Evolutionary conservation across 208 protist species (phyloP).

Genomic region (Novymonas esmeraldas): DNA sequence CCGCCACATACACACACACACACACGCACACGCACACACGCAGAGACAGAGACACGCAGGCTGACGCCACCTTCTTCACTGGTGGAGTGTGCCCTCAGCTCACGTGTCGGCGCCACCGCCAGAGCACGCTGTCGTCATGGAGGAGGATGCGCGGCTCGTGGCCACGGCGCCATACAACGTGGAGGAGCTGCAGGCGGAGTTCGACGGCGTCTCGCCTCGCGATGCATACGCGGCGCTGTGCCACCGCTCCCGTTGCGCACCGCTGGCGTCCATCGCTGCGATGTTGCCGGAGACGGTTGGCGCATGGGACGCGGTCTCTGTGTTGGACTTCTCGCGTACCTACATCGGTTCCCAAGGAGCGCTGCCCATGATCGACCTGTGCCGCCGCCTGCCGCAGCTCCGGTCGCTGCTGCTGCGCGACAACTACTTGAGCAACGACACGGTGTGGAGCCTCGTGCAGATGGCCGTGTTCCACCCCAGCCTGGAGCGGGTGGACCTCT

Average conservation of each 20-base stretch:
- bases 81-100: no score
- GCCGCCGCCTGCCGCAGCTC: slow-evolving; percentile 55
- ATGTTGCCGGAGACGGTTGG: slow-evolving; percentile 53
- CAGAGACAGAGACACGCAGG: background rate
- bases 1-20: background rate
- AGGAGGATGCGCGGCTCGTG: slow-evolving; percentile 16
- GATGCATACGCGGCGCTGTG: slow-evolving; percentile 63
- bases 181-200: slow-evolving; percentile 44
- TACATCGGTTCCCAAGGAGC: slow-evolving; percentile 74
- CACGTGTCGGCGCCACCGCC: no score
- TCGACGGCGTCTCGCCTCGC: slow-evolving; percentile 43
- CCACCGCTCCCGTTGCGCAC: slow-evolving; percentile 34
- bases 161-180: slow-evolving; percentile 44
- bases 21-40: background rate
- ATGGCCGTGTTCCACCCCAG: slow-evolving; percentile 62
- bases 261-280: slow-evolving; percentile 38
- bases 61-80: background rate
- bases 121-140: no score
- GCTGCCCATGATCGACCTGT: slow-evolving; percentile 55
- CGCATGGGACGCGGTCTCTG: slow-evolving; percentile 43
- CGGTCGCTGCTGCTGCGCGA: slow-evolving; percentile 48
- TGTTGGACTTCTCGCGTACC: slow-evolving; percentile 58
- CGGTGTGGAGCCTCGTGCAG: slow-evolving; percentile 56
- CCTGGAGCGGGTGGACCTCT: slow-evolving; percentile 64
- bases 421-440: slow-evolving; percentile 79